A percentile compares a stretch with the other conserved stretches of the same genome.
Conservation (phyloP, 1,284 basidiomycete genomes). For the Moniliophthora roreri region DNA sequence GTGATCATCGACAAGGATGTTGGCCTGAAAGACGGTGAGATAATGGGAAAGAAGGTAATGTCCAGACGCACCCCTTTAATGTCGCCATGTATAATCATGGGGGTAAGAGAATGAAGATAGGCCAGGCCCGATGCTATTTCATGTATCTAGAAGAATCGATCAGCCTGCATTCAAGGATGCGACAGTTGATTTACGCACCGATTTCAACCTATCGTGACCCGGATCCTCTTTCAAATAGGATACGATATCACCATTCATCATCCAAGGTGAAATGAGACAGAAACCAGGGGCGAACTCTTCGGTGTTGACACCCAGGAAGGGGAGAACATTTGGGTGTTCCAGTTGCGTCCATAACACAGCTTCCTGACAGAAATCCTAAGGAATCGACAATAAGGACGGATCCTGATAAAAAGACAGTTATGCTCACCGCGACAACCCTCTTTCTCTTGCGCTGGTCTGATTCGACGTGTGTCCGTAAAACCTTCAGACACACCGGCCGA, state of each 20-base stretch:
- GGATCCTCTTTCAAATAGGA: conserved; percentile 12
- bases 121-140: neutral
- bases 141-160: neutral
- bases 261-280: conserved; percentile 16
- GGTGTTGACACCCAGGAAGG: conserved; percentile 14
- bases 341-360: conserved; percentile 15
- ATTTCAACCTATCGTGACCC: conserved; percentile 4
- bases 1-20: neutral
- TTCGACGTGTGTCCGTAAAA: neutral
- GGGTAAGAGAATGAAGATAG: neutral
- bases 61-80: neutral
- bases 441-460: neutral
- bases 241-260: conserved; percentile 13
- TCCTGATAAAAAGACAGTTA: neutral
- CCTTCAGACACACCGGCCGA: neutral
- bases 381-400: neutral
- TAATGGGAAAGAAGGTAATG: no score
- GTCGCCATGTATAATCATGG: neutral
- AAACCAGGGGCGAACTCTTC: conserved; percentile 8
- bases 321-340: conserved; percentile 14
- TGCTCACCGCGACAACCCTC: neutral
- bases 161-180: neutral
- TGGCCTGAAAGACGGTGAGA: neutral
- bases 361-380: conserved; percentile 14
- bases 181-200: neutral